These are phyloP conservation scores for Carex arenaria DNA, from an alignment of 202 grass and related monocot species.

Conservation along the genomic window DNA sequence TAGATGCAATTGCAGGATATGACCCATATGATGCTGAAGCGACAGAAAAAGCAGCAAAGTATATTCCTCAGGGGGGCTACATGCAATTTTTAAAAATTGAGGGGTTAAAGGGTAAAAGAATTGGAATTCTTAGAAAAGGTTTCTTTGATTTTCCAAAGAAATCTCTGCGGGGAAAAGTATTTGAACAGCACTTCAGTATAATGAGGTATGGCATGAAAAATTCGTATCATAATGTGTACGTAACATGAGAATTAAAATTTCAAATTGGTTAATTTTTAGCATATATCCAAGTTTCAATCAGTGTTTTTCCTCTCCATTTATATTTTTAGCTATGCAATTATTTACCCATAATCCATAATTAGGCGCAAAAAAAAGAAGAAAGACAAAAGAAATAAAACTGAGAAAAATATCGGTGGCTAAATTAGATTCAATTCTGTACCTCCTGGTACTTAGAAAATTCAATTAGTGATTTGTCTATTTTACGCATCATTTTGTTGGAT, in stretches of 20 bases:
- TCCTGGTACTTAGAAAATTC: not conserved
- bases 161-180: conserved; percentile 16
- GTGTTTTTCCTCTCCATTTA: not conserved
- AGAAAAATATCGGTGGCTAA: not conserved
- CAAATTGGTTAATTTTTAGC: not conserved
- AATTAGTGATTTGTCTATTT: not conserved
- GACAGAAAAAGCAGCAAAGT: conserved; percentile 26
- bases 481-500: not conserved
- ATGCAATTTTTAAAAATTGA: conserved; percentile 46
- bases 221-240: not conserved
- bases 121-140: conserved; percentile 28
- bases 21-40: conserved; percentile 29
- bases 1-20: conserved; percentile 48
- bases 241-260: not conserved
- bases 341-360: not conserved
- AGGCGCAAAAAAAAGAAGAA: not conserved
- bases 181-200: conserved; percentile 36
- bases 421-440: not conserved
- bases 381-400: not conserved
- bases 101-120: conserved; percentile 41
- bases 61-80: conserved; percentile 47
- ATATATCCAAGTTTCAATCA: not conserved
- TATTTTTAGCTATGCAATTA: not conserved
- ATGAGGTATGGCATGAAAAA: conserved; percentile 26
- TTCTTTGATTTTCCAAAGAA: conserved; percentile 27